Evolutionary conservation across 352 stramenopile genomes (phyloP).

Genomic region (Phytophthora pisi): DNA sequence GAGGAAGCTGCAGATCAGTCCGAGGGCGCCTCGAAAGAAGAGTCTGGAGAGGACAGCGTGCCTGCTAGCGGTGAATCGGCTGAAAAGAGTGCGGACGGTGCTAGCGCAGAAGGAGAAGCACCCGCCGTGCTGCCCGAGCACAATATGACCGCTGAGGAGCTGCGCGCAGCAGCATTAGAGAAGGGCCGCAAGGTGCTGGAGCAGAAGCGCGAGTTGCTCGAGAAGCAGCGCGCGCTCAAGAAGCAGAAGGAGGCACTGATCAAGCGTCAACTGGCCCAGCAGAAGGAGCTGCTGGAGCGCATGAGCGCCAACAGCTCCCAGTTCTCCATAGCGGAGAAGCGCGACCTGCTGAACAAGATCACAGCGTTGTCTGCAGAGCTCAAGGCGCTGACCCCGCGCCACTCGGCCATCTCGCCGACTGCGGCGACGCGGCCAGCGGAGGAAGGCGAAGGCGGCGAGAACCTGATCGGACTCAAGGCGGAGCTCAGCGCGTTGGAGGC

Average conservation of each 20-base stretch:
- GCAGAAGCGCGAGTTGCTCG: conserved; percentile 85
- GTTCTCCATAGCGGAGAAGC: conserved; percentile 76
- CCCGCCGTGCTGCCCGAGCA: conserved; percentile 40
- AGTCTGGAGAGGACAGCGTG: conserved; percentile 26
- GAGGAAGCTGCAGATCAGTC: conserved; percentile 52
- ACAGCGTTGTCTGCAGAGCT: conserved; percentile 73
- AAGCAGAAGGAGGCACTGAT: conserved; percentile 87
- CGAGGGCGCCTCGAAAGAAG: conserved; percentile 38
- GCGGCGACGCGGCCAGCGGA: conserved; percentile 14
- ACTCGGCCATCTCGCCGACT: conserved; percentile 30
- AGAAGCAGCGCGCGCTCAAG: conserved; percentile 83
- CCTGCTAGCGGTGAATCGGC: conserved; percentile 5
- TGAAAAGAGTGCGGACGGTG: conserved; percentile 26
- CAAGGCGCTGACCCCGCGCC: conserved; percentile 55
- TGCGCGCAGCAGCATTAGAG: conserved; percentile 74
- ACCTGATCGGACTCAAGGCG: conserved; percentile 60
- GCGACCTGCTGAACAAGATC: conserved; percentile 86
- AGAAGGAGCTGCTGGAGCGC: conserved; percentile 81
- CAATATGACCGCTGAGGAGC: conserved; percentile 76
- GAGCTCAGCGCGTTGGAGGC: conserved; percentile 74
- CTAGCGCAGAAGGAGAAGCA: conserved; percentile 22
- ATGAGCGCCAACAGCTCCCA: conserved; percentile 81
- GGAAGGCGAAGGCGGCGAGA: conserved; percentile 27
- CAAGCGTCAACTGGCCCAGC: conserved; percentile 79
- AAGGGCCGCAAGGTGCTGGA: conserved; percentile 84